Evolutionary conservation across 768 basidiomycete species (phyloP).

Genomic region (Hypsizygus marmoreus): DNA sequence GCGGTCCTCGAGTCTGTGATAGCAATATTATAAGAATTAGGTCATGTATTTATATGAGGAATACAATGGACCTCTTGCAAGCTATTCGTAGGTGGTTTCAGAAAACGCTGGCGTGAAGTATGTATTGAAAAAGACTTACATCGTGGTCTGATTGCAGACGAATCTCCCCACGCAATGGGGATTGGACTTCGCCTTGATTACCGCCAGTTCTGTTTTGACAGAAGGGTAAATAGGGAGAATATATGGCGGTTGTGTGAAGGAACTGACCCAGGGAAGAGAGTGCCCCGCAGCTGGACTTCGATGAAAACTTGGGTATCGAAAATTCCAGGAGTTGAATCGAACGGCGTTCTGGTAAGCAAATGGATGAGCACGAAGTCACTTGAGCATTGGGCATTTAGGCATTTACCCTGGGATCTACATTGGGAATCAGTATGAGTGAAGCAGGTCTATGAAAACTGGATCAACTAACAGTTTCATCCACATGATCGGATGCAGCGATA

Average conservation of each 20-base stretch:
- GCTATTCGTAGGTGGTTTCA: slow-evolving; percentile 11
- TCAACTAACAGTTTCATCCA: slow-evolving; percentile 26
- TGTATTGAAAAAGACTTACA: too few species aligned
- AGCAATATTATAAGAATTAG: neutral
- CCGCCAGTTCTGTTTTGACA: slow-evolving; percentile 28
- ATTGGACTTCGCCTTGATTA: slow-evolving; percentile 40
- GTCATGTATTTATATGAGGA: neutral
- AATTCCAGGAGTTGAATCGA: slow-evolving; percentile 45
- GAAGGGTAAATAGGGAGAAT: slow-evolving; percentile 12
- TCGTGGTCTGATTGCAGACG: slow-evolving; percentile 46
- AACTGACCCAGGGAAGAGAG: slow-evolving; percentile 39
- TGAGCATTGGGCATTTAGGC: too few species aligned
- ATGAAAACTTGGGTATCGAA: slow-evolving; percentile 51
- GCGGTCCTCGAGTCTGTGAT: slow-evolving; percentile 43
- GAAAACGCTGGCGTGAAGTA: neutral
- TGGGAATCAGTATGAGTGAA: neutral
- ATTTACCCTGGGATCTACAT: slow-evolving; percentile 21
- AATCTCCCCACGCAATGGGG: slow-evolving; percentile 42
- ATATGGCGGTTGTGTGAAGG: neutral
- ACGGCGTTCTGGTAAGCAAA: slow-evolving; percentile 38
- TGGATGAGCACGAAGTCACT: too few species aligned
- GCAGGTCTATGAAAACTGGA: slow-evolving; percentile 8
- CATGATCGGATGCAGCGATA: slow-evolving; percentile 31
- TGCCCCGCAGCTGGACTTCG: slow-evolving; percentile 47
- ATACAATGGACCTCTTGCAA: slow-evolving; percentile 25